Conservation (phyloP, 495 filamentous ascomycete species). For the Bathelium albidoporum region DNA sequence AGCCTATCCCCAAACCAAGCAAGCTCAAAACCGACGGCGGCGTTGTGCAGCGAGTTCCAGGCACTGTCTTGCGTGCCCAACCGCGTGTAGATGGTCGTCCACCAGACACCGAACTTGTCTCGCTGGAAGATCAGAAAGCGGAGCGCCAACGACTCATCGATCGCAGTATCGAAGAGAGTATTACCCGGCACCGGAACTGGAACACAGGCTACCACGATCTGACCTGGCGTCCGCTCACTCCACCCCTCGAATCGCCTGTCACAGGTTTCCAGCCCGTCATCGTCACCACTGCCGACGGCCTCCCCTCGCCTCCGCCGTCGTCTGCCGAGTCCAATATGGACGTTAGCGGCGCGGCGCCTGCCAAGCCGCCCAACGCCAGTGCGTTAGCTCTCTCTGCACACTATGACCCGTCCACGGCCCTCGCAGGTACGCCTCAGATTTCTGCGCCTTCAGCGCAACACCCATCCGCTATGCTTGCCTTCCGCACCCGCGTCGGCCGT, state of each 20-base stretch:
- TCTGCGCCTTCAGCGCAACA: no score
- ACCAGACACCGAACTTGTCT: constrained; percentile 63
- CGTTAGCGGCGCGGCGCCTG: constrained; percentile 1
- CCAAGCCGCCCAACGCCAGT: constrained; percentile 2
- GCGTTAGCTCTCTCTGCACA: background rate
- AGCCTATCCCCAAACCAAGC: constrained; percentile 36
- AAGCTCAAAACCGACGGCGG: constrained; percentile 41
- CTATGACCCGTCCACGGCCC: background rate
- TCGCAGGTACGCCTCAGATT: no score
- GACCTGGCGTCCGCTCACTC: constrained; percentile 71
- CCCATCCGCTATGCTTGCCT: background rate
- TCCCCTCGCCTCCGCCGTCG: constrained; percentile 19
- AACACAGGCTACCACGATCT: constrained; percentile 75
- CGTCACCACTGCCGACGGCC: constrained; percentile 31
- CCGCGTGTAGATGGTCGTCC: constrained; percentile 59
- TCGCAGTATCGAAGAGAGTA: constrained; percentile 66
- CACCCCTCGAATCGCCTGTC: constrained; percentile 48
- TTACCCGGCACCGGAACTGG: constrained; percentile 75
- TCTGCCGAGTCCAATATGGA: constrained; percentile 15
- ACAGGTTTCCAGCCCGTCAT: constrained; percentile 51
- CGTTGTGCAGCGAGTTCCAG: constrained; percentile 15
- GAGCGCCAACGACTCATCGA: constrained; percentile 75
- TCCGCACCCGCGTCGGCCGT: constrained; percentile 1
- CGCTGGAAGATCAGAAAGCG: constrained; percentile 61
- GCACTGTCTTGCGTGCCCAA: constrained; percentile 47